Percentiles rank a stretch among this genome's conserved stretches.
Evolutionary conservation across 179 eudicot genomes (phyloP).

Genomic region (Beta macrorhiza): DNA sequence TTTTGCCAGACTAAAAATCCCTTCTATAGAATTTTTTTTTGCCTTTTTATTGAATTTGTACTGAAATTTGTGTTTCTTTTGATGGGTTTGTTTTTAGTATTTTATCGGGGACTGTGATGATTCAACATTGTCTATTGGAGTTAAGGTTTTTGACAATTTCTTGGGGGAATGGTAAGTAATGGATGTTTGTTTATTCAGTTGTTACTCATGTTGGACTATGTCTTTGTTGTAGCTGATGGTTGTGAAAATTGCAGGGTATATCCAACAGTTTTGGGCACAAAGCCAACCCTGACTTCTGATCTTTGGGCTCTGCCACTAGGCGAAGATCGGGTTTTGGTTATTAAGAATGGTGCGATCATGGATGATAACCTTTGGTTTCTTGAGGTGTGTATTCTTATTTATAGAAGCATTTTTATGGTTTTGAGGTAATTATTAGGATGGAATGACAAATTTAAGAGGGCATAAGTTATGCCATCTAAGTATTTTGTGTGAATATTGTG

Average conservation of each 20-base stretch:
- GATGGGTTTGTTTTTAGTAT: constrained; percentile 44
- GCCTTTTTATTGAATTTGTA: not conserved
- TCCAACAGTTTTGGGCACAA: constrained; percentile 70
- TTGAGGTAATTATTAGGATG: not conserved
- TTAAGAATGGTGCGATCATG: constrained; percentile 47
- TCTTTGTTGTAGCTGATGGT: constrained; percentile 8
- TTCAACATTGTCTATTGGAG: constrained; percentile 44
- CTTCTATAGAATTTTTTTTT: not conserved
- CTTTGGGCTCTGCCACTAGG: constrained; percentile 54
- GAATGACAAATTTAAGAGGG: not conserved
- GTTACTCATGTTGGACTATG: not conserved
- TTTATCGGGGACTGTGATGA: constrained; percentile 59
- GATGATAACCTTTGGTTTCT: constrained; percentile 81
- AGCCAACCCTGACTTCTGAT: constrained; percentile 51
- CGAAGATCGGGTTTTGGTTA: constrained; percentile 57
- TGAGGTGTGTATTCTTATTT: constrained; percentile 49
- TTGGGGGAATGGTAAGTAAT: constrained; percentile 53
- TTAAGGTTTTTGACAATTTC: constrained; percentile 50
- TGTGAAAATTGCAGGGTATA: constrained; percentile 44
- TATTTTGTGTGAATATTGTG: not conserved
- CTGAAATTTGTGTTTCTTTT: not conserved
- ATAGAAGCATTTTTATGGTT: not conserved
- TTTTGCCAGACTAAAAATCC: not conserved
- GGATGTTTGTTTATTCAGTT: not conserved
- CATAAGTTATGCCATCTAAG: not conserved